These are phyloP conservation scores for Erodium texanum DNA, from an alignment of 441 rosid genomes.

Conservation along the genomic window DNA sequence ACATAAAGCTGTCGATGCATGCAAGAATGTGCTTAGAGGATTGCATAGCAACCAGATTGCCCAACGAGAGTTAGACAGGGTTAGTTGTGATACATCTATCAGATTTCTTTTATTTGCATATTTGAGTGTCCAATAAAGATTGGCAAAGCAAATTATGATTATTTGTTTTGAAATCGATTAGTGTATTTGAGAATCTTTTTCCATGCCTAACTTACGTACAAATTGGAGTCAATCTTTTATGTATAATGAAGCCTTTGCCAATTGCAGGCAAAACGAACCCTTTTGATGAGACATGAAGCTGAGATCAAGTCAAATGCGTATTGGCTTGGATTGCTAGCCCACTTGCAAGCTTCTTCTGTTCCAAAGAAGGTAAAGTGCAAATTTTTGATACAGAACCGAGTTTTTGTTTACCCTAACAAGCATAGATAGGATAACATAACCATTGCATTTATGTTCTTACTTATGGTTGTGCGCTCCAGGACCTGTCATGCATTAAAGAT, in stretches of 20 bases:
- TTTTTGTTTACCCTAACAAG: background rate
- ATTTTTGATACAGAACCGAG: conserved; percentile 5
- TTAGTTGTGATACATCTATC: conserved; percentile 32
- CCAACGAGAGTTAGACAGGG: conserved; percentile 92
- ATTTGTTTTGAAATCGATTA: background rate
- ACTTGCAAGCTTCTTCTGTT: conserved; percentile 92
- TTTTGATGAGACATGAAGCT: conserved; percentile 98
- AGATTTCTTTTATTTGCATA: conserved; percentile 1
- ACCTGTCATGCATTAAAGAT: conserved; percentile 83
- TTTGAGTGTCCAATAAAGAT: background rate
- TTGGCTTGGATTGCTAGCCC: conserved; percentile 97
- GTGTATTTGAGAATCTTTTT: background rate
- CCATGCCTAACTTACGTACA: background rate
- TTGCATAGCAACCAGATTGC: conserved; percentile 77
- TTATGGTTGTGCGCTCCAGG: conserved; percentile 39
- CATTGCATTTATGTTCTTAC: conserved; percentile 8
- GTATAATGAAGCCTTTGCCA: background rate
- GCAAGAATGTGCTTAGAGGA: conserved; percentile 95
- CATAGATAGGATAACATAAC: background rate
- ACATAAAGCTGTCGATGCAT: conserved; percentile 89
- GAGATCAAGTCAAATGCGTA: conserved; percentile 99
- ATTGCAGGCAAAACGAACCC: conserved; percentile 87
- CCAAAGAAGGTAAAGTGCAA: conserved; percentile 67
- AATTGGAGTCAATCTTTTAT: too few relatives aligned
- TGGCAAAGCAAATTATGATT: background rate